Evolutionary conservation across 176 grass and related monocot genomes (phyloP), one percentile per base, ranked within the genome.

Genomic region (Triticum turgidum): DNA sequence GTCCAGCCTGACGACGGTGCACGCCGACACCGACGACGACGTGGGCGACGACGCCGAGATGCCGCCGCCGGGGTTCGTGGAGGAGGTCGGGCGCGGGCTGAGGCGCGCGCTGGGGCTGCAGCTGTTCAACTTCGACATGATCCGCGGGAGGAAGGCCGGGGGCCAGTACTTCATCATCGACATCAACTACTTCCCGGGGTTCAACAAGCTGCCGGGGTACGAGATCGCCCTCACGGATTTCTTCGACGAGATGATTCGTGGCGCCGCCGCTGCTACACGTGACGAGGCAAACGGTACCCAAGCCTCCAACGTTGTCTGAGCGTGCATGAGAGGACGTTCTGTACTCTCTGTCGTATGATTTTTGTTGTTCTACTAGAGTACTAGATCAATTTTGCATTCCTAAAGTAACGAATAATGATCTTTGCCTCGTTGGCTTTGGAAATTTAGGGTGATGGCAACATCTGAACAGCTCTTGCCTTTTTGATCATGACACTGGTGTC

Each of bases 181-280:
- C 80, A 96, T 93, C 81, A 96, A 96, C 47, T 96, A 96, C 81
- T 96, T 92, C 78, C 89, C 94, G 0, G 94, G 91, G 2, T 96
- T 91, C 88, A 83, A 87, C 27, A 96, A 96, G 81, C 89, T 96
- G 91, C 91, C 87, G 0, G 65, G 79, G 6, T 96, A 93, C 24
- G 94, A 95, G 73, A 59, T 52, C 0, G 91, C 90, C 12, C 73
- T 95, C 29, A 89, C 89, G 0, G 87, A 95, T 35, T 95, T 95
- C 81, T 95, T 95, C 71, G 44, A 39, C 41, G 78, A 82, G 29
- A 91, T 78, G 58, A 73, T 85, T 69, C 44, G 80, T 20, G 51
- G 21, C 20, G 35, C 20, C 1, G 33, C 65, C 1, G 14, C 65
- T 1, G 14, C 0, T 17, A 52, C 49, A 52, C 4, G 14, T 14